A percentile compares a stretch with the other conserved stretches of the same genome.
These are phyloP conservation scores for Entomortierella parvispora DNA, from an alignment of 192 early-diverging fungal species.

Conservation along the genomic window DNA sequence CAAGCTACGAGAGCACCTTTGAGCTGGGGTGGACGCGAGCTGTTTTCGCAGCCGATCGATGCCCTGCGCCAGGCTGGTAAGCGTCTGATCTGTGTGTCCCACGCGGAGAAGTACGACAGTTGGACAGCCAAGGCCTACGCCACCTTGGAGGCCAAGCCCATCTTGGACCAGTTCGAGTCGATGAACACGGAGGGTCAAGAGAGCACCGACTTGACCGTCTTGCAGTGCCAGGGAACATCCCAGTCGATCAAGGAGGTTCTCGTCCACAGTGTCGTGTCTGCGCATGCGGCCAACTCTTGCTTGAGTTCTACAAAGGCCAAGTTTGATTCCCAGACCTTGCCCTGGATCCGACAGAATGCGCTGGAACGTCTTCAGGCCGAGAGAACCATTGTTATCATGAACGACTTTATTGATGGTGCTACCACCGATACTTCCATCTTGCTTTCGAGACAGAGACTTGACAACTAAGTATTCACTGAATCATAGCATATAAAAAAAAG, in stretches of 20 bases:
- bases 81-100: slow-evolving; percentile 17
- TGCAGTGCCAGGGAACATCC: slow-evolving; percentile 33
- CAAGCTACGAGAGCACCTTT: neutral
- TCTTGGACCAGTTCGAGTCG: slow-evolving; percentile 19
- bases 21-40: slow-evolving; percentile 21
- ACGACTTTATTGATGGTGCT: slow-evolving; percentile 36
- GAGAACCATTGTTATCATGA: slow-evolving; percentile 30
- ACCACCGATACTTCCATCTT: slow-evolving; percentile 23
- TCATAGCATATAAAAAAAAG: too few relatives aligned
- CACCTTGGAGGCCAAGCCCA: slow-evolving; percentile 12
- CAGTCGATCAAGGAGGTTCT: slow-evolving; percentile 42
- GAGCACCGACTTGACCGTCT: slow-evolving; percentile 16
- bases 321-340: slow-evolving; percentile 29
- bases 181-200: slow-evolving; percentile 33
- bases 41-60: slow-evolving; percentile 25
- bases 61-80: slow-evolving; percentile 1
- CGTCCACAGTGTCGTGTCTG: slow-evolving; percentile 20
- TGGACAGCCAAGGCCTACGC: slow-evolving; percentile 30
- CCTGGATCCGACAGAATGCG: slow-evolving; percentile 37
- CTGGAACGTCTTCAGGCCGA: slow-evolving; percentile 25
- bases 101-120: slow-evolving; percentile 31
- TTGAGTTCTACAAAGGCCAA: slow-evolving; percentile 30
- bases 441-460: slow-evolving; percentile 16
- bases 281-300: slow-evolving; percentile 24
- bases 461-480: too few relatives aligned